Evolutionary conservation across 2,329 filamentous ascomycete genomes (phyloP), one percentile per base, ranked within the genome.

Genomic region (Scytalidium lignicola): DNA sequence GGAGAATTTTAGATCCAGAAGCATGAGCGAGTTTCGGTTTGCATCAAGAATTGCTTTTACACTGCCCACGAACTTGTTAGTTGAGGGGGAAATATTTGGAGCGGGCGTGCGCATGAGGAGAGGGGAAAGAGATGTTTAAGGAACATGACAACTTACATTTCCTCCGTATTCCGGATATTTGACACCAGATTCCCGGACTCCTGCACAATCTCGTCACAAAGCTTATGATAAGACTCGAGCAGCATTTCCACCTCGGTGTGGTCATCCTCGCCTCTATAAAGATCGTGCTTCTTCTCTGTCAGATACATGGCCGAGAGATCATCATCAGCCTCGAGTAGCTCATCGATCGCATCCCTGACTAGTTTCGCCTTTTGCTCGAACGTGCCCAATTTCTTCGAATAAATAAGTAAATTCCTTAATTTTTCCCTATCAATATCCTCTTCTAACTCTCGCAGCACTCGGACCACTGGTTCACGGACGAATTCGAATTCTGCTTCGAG

Each of bases 171-270:
- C 60, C 93, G 82, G 66, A 99, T 99, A 57, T 89, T 90, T 9
- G 88, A 92, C 49, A 97, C 91, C 57, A 97, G 70, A 68, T 95
- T 97, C 53, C 90, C 88, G 15, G 90, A 90, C 54, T 95, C 88
- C 68, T 99, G 92, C 8, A 96, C 92, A 60, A 97, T 96, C 73
- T 99, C 93, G 65, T 99, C 93, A 58, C 90, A 92, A 40, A 99
- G 86, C 68, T 97, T 97, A 68, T 97, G 90, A 67, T 99, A 99
- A 2, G 90, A 96, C 67, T 99, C 93, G 3, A 99, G 74, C 44
- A 99, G 76, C 83, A 99, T 90, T 71, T 99, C 93, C 5, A 99
- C 88, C 69, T 99, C 93, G 21, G 92, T 93, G 62, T 97, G 92
- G 61, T 96, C 90, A 57, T 95, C 83, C 53, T 90, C 85, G 47